Evolutionary conservation across 228 moss, liverwort and hornwort species (phyloP), one percentile per base, ranked within the genome.

Genomic region (Sphagnum fallax): DNA sequence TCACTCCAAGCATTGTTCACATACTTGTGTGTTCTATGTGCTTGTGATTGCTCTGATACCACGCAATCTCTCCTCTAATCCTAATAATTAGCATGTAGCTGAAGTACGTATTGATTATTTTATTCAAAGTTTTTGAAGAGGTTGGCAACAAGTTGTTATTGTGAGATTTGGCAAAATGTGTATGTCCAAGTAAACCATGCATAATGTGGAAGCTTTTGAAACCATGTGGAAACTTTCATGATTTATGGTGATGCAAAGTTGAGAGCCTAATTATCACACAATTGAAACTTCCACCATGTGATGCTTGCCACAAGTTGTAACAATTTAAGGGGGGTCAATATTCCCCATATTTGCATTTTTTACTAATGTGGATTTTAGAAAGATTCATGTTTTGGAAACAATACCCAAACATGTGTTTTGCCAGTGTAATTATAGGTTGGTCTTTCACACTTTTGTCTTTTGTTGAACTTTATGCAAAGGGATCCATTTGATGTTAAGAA

Each of bases 351-450:
- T 89, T 70, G 52, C 75, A n/a, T 92, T 84, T 81, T 79, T 83
- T 14, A 71, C 57, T 5, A 80, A 78, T 61, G 83, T 81, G 66
- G 84, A 96, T 18, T 18, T 0, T 18, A 18, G 18, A 65, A 88
- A 80, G 14, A 80, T 83, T 62, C 70, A 77, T 8, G 61, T 80
- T 11, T 80, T 93, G 15, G 98, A 98, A 68, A 93, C 98, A 52
- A 92, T 98, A 14, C 73, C 82, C 52, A 57, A 98, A 98, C 52
- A 92, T 98, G 48, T 98, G 98, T 80, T 98, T 98, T 68, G 98
- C 98, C 58, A 98, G 93, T 57, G 98, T 94, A 52, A 94, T 92
- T 32, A 94, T 91, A 48, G 98, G 98, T 55, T 98, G 98, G 98
- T 98, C 98, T 5, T 98, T 98, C 73, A 90, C 98, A 16, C 94